Base-by-base conservation (phyloP, 2,329 filamentous ascomycete species). In the Colletotrichum incanum region DNA sequence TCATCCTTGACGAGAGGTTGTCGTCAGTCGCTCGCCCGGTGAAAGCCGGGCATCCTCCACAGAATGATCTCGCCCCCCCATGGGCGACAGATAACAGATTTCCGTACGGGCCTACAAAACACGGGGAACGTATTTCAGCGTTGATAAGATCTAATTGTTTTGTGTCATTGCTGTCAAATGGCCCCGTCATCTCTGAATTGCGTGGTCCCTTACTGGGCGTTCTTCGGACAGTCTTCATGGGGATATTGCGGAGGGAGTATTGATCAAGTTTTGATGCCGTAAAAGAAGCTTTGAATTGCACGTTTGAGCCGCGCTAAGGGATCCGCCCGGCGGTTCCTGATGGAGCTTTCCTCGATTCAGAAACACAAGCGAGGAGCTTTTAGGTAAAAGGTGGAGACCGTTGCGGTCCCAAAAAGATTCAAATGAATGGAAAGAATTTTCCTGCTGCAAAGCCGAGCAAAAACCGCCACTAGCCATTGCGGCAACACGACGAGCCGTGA, bases 271-370 rank as follows among this genome's bases (percentile, higher is more conserved):
- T 72, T 26, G 39, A 72, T 72, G 60, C 52, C 65, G 70, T 72
- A 72, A 72, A 72, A 70, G 70, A 72, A 72, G 70, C 70, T 70
- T 72, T 49, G 59, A 47, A 50, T 56, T 66, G 70, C 70, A 55
- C 59, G 70, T 69, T 67, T 58, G 70, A 72, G 65, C 70, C 70
- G 65, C 70, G 70, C 70, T 65, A 72, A 34, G 37, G 69, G 65
- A 49, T 54, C 54, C 59, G 52, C 47, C 31, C 54, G 69, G 65
- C 39, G 65, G 69, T 69, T 59, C 69, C 14, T 43, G 20, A 45
- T 28, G 65, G 52, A 47, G 37, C 65, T 68, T 60, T 55, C 12
- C 69, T 50, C 50, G 26, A 50, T 69, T 18, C 43, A 47, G 69
- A 69, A 64, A 59, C 43, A 62, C 20, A 72, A 60, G 59, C 70